Evolutionary conservation across 768 basidiomycete genomes (phyloP).

Genomic region (Mycena galericulata): DNA sequence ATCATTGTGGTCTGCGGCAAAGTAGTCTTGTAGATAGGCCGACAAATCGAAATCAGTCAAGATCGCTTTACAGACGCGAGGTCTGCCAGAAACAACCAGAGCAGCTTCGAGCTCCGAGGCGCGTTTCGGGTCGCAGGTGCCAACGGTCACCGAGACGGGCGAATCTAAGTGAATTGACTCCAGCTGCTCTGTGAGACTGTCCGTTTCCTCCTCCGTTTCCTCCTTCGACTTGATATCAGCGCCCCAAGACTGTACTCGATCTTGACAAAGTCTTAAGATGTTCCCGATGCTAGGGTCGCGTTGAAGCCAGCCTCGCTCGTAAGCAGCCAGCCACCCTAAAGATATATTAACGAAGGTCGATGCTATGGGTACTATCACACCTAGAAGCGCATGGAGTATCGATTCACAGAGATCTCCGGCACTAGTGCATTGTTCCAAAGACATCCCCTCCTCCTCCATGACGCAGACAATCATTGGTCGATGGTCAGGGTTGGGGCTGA

Average conservation of each 20-base stretch:
- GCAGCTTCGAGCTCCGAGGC: neutral
- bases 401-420: too few relatives aligned
- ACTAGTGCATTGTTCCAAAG: too few relatives aligned
- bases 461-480: too few relatives aligned
- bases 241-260: too few relatives aligned
- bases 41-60: too few relatives aligned
- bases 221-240: neutral
- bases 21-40: neutral
- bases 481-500: too few relatives aligned
- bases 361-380: neutral
- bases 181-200: too few relatives aligned
- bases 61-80: neutral
- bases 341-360: neutral
- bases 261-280: neutral
- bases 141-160: neutral
- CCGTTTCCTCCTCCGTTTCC: neutral
- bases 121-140: too few relatives aligned
- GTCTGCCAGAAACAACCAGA: neutral
- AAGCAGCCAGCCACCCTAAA: neutral
- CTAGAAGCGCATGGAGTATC: too few relatives aligned
- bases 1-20: too few relatives aligned
- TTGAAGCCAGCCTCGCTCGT: conserved; percentile 5
- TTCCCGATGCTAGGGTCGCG: neutral
- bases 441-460: too few relatives aligned
- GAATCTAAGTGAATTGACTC: neutral